phyloP scores from a whole-genome alignment of 1,284 basidiomycete genomes.

The Heliocybe sulcata region DNA sequence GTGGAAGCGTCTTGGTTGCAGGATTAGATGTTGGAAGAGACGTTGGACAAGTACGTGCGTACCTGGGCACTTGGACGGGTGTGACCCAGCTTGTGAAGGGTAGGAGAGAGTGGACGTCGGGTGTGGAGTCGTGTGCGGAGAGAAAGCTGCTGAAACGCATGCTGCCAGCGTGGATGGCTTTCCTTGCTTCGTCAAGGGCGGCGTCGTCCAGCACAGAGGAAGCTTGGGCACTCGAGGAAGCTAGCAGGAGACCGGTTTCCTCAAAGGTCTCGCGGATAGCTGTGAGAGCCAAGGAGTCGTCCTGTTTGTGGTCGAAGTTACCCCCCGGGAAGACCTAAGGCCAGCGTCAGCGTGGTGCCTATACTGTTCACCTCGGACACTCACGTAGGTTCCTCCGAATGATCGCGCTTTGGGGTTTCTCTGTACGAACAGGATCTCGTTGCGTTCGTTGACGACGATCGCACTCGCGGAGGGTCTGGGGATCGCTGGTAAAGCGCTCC shows the following conservation, averaged over 20 bases:
- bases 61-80: constrained; percentile 45
- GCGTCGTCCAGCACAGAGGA: constrained; percentile 22
- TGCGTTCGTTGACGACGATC: constrained; percentile 52
- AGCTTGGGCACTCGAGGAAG: constrained; percentile 26
- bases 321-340: constrained; percentile 68
- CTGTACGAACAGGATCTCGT: constrained; percentile 64
- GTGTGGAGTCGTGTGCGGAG: constrained; percentile 29
- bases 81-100: constrained; percentile 72
- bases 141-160: constrained; percentile 48
- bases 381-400: constrained; percentile 60
- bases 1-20: constrained; percentile 48
- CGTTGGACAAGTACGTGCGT: constrained; percentile 10
- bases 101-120: constrained; percentile 38
- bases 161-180: constrained; percentile 45
- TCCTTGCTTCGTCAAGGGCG: constrained; percentile 45
- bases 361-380: constrained; percentile 15
- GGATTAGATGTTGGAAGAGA: not conserved
- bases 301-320: constrained; percentile 53
- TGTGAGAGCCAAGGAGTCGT: constrained; percentile 46
- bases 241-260: constrained; percentile 62
- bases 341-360: not conserved
- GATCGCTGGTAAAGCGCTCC: not conserved
- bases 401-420: constrained; percentile 53
- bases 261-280: constrained; percentile 71
- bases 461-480: constrained; percentile 60